Base-by-base conservation (phyloP, 2,329 filamentous ascomycete species). In the Zymoseptoria passerinii region DNA sequence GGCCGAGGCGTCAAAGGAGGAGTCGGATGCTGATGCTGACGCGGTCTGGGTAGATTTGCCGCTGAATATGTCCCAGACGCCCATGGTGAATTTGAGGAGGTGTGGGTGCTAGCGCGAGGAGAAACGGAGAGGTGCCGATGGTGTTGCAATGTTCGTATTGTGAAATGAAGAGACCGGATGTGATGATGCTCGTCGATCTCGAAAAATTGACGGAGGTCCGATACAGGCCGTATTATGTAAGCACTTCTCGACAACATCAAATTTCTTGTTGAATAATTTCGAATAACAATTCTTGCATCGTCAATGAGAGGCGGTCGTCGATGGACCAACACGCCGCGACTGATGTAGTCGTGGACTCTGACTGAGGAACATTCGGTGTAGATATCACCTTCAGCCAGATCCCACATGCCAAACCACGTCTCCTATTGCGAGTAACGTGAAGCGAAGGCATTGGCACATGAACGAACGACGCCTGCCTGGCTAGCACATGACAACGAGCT, bases 11-110 rank as follows among this genome's bases (percentile, higher is more conserved):
- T 82, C 76, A 61, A 72, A 76, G 64, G 73, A 65, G 56, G 68
- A 62, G 58, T 73, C 71, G 28, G 73, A 61, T 57, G 77, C 74
- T 63, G 76, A 73, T 53, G 76, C 74, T 63, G 76, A 73, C 52
- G 76, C 68, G 55, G 75, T 66, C 44, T 69, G 67, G 29, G 69
- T 67, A 53, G 77, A 70, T 69, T 80, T 80, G 61, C 83, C 83
- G 48, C 81, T 81, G 68, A 87, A 75, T 18, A 79, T 77, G 70
- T 86, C 83, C 83, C 81, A 83, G 68, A 83, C 76, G 57, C 79
- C 76, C 80, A 83, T 83, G 9, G 52, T 71, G 62, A 51, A 27
- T 49, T 52, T 50, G 18, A 18, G 18, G 28, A 23, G 40, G 55
- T 50, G 28, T 19, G 20, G 54, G 50, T 52, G 56, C 54, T 48